These are phyloP conservation scores for Tolypocladium endophyticum DNA, from an alignment of 2,329 filamentous ascomycete species.

Conservation along the genomic window DNA sequence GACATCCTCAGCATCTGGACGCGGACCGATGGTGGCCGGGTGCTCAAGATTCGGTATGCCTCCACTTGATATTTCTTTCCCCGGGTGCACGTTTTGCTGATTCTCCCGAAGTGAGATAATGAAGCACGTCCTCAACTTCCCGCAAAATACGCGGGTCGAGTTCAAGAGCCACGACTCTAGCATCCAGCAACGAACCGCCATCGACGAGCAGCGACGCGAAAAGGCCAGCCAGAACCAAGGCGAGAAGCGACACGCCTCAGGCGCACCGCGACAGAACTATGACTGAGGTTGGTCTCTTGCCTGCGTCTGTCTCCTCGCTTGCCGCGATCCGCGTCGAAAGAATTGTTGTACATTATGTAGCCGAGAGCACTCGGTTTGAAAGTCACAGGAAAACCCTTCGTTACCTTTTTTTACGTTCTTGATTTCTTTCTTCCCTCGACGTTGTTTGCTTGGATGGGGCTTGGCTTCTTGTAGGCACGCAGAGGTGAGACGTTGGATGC, in stretches of 20 bases:
- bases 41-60: constrained; percentile 87
- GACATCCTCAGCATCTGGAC: constrained; percentile 98
- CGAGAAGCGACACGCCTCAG: constrained; percentile 25
- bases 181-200: constrained; percentile 81
- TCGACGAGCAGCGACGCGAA: constrained; percentile 85
- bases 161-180: constrained; percentile 96
- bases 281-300: constrained; percentile 13
- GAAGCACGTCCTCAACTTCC: constrained; percentile 80
- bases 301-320: not conserved
- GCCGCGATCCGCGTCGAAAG: not conserved
- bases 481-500: not conserved
- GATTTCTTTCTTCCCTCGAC: not conserved
- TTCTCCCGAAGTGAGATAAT: constrained; percentile 67
- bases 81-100: constrained; percentile 4
- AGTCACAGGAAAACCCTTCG: not conserved
- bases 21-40: constrained; percentile 80
- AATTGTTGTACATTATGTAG: constrained; percentile 2
- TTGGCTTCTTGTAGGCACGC: not conserved
- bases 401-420: not conserved
- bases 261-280: constrained; percentile 19
- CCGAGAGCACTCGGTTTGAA: not conserved
- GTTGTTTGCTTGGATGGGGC: not conserved
- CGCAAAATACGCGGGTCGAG: constrained; percentile 78
- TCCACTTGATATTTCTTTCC: not conserved
- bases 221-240: constrained; percentile 48